Base-by-base conservation (phyloP, 768 basidiomycete genomes). In the Suillus tomentosus region DNA sequence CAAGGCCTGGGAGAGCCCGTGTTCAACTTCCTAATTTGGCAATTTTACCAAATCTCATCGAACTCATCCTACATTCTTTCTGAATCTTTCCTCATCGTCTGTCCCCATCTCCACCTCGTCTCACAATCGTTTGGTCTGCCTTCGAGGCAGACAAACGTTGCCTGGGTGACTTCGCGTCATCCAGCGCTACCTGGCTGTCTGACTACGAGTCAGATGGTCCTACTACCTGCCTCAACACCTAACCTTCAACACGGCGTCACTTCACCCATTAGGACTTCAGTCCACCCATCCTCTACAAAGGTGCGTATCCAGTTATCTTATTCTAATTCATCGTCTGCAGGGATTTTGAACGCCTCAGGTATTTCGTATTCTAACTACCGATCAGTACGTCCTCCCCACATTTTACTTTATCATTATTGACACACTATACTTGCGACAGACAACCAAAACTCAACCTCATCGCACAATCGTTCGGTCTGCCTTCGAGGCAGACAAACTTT, bases 161-260 rank as follows among this genome's bases (percentile, higher is more conserved):
- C 22, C 48, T 50, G 48, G 13, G 22, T 50, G 48, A 50, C 24
- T 24, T 50, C 6, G 14, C 14, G 7, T 50, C 48, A 50, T 24
- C 48, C 48, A 50, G 48, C 6, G 13, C 48, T 50, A 14, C 3
- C 48, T 24, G 48, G 48, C 48, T 5, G 48, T 50, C 48, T 50
- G 48, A 50, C 48, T 50, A 24, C 14, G 14, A 50, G 48, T 50
- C 48, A 15, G 48, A 50, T 48, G 47, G 47, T 45, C 43, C 42
- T 45, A 45, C 43, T 27, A 27, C 27, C 43, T 45, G 19, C 43
- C 43, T 45, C 43, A 45, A n/a, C 43, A 45, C 43, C 17, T 9
- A 6, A 6, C 43, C 43, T 36, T 36, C 5, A 36, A 36, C 34
- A 36, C 34, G 5, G 34, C 5, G 6, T 36, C 34, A 36, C 36